phyloP scores from a whole-genome alignment of 352 stramenopile genomes.

The Blastocystis sp. region DNA sequence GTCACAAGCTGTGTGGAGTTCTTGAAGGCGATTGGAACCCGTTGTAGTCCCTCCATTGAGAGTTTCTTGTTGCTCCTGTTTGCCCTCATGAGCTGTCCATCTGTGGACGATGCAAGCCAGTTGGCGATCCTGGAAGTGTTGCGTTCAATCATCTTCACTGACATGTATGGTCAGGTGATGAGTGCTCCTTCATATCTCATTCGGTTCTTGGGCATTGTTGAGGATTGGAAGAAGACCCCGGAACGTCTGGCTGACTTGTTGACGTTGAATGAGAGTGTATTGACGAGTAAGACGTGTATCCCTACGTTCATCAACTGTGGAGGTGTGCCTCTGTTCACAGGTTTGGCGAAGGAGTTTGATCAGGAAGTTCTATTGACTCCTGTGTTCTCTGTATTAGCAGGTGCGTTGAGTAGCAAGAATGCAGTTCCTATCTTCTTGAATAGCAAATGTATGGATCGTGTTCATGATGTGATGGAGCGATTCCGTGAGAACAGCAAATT shows the following conservation, averaged over 20 bases:
- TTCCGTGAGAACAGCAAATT: slow-evolving; percentile 29
- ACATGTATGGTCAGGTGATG: slow-evolving; percentile 56
- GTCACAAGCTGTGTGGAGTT: neutral
- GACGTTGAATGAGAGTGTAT: slow-evolving; percentile 20
- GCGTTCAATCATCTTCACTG: slow-evolving; percentile 47
- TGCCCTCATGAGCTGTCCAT: slow-evolving; percentile 6
- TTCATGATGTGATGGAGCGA: slow-evolving; percentile 52
- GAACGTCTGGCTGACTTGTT: slow-evolving; percentile 37
- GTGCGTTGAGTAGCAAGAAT: slow-evolving; percentile 11
- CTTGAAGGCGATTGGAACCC: slow-evolving; percentile 48
- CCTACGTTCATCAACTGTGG: slow-evolving; percentile 40
- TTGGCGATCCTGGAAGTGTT: slow-evolving; percentile 54
- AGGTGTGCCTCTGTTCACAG: slow-evolving; percentile 28
- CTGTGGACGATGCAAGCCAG: slow-evolving; percentile 8
- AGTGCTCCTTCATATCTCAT: neutral
- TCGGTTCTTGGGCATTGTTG: slow-evolving; percentile 43
- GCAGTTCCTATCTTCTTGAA: slow-evolving; percentile 56
- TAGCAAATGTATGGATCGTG: slow-evolving; percentile 49
- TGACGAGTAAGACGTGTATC: slow-evolving; percentile 40
- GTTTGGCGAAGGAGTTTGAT: slow-evolving; percentile 9
- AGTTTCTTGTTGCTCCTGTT: slow-evolving; percentile 59
- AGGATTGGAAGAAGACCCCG: slow-evolving; percentile 31
- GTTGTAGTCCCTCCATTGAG: slow-evolving; percentile 41
- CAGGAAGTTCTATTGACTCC: slow-evolving; percentile 36
- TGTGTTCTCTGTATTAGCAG: slow-evolving; percentile 20